Evolutionary conservation across 1,139 yeast genomes (phyloP), one percentile per base, ranked within the genome.

Genomic region (Hyphopichia khmerensis): DNA sequence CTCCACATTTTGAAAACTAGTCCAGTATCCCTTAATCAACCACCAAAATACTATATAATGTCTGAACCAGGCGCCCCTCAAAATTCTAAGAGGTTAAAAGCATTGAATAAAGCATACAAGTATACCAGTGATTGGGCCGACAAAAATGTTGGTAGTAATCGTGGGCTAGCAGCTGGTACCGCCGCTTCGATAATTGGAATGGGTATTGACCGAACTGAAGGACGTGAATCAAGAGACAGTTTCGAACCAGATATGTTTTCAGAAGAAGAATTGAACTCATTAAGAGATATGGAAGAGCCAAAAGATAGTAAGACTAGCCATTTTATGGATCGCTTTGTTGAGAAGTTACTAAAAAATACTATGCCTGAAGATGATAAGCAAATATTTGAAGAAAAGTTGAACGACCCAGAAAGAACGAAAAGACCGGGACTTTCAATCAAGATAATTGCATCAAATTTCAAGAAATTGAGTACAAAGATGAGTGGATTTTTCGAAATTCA

Each of bases 271-370:
- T 49, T 57, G 17, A 48, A 48, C 34, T 56, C 48, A 38, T 46
- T 45, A 30, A 34, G 19, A 21, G 41, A 39, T 5, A 54, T 60
- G 52, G 64, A 56, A 30, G 42, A 26, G 30, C 18, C 14, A 23
- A 35, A 41, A 7, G 19, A 37, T 11, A 19, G 33, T 13, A 45
- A 44, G 33, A 39, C 46, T 7, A 37, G 40, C 13, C 87, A 82
- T 53, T 83, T 83, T 52, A 67, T 80, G 43, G 90, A 83, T 55
- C 64, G 72, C 35, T 62, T 84, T 43, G 64, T 83, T 45, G 85
- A 81, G 48, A 72, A 71, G 47, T 55, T 82, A 43, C 59, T 83
- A 23, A 62, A 67, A 15, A 73, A 74, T 47, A 66, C 78, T 2
- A 61, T 80, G 16, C 78, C 83, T 2, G 68, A 64, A 23, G 75